Base-by-base conservation (phyloP, 176 grass and related monocot genomes). In the Ananas comosus region DNA sequence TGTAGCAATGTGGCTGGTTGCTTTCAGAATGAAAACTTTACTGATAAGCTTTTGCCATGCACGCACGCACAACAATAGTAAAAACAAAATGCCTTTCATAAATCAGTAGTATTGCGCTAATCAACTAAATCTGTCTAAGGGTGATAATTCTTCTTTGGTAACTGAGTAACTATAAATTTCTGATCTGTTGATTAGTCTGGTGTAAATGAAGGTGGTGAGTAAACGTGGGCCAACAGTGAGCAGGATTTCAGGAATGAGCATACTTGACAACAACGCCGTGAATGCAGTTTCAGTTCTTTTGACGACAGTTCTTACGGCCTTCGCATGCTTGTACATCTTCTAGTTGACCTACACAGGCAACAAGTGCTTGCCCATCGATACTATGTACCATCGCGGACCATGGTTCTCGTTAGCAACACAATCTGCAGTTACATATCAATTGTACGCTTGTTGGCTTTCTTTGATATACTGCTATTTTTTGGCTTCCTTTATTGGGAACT, bases 221-320 rank as follows among this genome's bases (percentile, higher is more conserved):
- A 96, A 84, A 69, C 65, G 70, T 13, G 81, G 83, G 17, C 93
- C 89, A 68, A 87, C 86, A 2, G 89, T 96, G 61, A 77, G 76
- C 19, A 92, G 84, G 79, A 96, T 92, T 68, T 96, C 86, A 61
- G 89, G 93, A 79, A 70, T 88, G 67, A 85, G 72, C 67, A 53
- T 90, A 67, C 88, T 96, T 58, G 93, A 96, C 77, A 87, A 92
- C 29, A 83, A 92, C 81, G 86, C 73, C 28, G 89, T 96, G 75
- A 96, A 96, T 92, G 83, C 73, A 65, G 71, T 92, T 49, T 87
- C 93, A 11, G 67, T 96, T 50, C 70, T 96, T 50, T 52, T 90
- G 67, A 92, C 88, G 64, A 76, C 86, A 59, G 53, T 69, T 33
- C 54, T 90, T 80, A 96, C 89, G 63, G 87, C 93, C 64, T 71